phyloP scores from a whole-genome alignment of 805 yeast species.

The Wickerhamiella kurtzmanii region DNA sequence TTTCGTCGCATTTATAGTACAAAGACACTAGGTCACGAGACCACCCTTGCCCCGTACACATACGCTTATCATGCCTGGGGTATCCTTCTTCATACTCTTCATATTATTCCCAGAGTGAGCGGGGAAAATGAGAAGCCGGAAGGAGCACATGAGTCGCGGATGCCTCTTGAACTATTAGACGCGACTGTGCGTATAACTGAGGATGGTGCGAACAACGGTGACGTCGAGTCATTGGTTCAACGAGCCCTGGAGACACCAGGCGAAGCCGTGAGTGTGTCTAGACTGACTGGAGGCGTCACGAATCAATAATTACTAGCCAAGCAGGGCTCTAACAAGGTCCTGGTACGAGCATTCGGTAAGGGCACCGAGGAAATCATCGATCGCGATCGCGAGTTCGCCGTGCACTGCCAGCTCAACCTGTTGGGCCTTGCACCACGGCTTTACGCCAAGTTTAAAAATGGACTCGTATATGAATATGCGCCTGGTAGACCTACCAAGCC shows the following conservation, averaged over 20 bases:
- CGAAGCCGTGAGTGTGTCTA: constrained; percentile 13
- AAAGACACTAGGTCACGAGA: no score
- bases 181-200: constrained; percentile 4
- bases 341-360: constrained; percentile 60
- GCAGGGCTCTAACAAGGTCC: constrained; percentile 16
- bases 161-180: constrained; percentile 7
- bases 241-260: constrained; percentile 3
- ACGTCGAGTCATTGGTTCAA: constrained; percentile 8
- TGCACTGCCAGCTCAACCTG: constrained; percentile 49
- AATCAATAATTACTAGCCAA: constrained; percentile 24
- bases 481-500: constrained; percentile 50
- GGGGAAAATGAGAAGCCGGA: no score
- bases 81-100: no score
- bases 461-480: constrained; percentile 56
- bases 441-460: constrained; percentile 56
- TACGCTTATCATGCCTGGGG: no score
- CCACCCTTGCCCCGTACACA: no score
- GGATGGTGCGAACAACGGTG: constrained; percentile 1
- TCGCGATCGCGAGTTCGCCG: constrained; percentile 58
- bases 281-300: constrained; percentile 29
- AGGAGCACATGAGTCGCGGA: no score
- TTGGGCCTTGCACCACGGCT: constrained; percentile 54
- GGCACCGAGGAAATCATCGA: constrained; percentile 63
- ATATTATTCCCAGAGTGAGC: no score
- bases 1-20: no score